These are phyloP conservation scores for Hydnomerulius pinastri DNA, from an alignment of 768 basidiomycete genomes.

Conservation along the genomic window DNA sequence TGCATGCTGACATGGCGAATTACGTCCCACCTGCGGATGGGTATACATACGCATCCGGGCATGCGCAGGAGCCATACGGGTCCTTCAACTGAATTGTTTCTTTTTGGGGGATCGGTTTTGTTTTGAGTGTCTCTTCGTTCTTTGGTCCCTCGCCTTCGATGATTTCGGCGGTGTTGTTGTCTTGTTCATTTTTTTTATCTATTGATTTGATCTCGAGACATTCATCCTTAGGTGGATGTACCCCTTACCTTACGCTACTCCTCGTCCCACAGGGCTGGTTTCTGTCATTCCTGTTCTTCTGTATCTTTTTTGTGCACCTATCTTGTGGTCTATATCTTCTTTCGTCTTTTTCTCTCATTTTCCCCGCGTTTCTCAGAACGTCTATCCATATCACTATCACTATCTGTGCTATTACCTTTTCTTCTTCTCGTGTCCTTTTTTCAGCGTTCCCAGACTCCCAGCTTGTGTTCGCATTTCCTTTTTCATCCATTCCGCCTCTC, in stretches of 20 bases:
- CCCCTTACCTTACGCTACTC: no score
- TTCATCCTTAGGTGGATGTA: no score
- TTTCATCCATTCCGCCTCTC: constrained; percentile 1
- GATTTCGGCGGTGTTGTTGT: not conserved
- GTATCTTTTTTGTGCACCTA: constrained; percentile 11
- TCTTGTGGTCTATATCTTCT: constrained; percentile 10
- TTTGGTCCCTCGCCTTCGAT: not conserved
- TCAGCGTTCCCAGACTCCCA: no score
- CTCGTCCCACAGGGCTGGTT: no score
- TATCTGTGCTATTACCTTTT: constrained; percentile 5
- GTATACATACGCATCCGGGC: constrained; percentile 23
- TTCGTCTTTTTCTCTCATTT: constrained; percentile 5
- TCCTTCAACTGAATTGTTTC: constrained; percentile 16
- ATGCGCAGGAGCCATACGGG: constrained; percentile 24
- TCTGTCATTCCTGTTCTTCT: constrained; percentile 1
- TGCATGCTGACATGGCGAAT: constrained; percentile 14
- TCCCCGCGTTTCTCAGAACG: no score
- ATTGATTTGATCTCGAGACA: constrained; percentile 1
- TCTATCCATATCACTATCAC: not conserved
- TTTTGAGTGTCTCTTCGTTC: constrained; percentile 8
- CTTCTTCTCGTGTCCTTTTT: constrained; percentile 11
- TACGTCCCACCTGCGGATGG: constrained; percentile 21
- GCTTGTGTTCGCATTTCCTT: no score
- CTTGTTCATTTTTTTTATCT: constrained; percentile 1
- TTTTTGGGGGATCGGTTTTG: not conserved